Base-by-base conservation (phyloP, 192 early-diverging fungal genomes). In the Phycomyces blakesleeanus region DNA sequence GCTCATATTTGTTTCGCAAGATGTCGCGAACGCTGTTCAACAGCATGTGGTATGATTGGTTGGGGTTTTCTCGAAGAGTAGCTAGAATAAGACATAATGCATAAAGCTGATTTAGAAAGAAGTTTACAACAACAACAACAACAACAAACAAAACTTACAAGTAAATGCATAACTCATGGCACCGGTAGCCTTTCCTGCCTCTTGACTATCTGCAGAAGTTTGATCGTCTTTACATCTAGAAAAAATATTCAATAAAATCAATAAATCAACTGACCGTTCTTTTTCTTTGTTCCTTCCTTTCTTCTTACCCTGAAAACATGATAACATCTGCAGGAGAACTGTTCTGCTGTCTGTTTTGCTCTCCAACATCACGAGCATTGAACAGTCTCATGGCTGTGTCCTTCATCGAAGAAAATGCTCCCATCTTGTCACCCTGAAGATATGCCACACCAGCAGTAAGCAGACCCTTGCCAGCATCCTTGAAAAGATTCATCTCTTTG, bases 91-190 rank as follows among this genome's bases (percentile, higher is more conserved):
- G 16, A 50, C 8, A 49, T 12, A 63, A 22, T 40, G 38, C 27
- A 24, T 12, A 21, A 59, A 29, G 26, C 7, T n/a, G n/a, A 41
- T 50, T 11, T 47, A 44, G 27, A 59, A 59, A 40, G 15, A 39
- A 20, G 15, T n/a, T n/a, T n/a, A n/a, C n/a, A n/a, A n/a, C n/a
- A n/a, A n/a, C n/a, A n/a, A n/a, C n/a, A n/a, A n/a, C n/a, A n/a
- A n/a, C n/a, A n/a, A n/a, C n/a, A n/a, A n/a, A n/a, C n/a, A n/a
- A n/a, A 59, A 77, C 77, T 73, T 79, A 34, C 75, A 77, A 20
- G 83, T 82, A 25, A 93, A 89, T 0, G 90, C 87, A 42, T 89
- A 82, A 26, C 84, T 83, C 87, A 91, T 89, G 40, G 87, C 90
- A 21, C 87, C 89, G 0, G 87, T 90, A 62, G 79, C 81, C 15